phyloP scores from a whole-genome alignment of 305 asterid genomes.

The Solanum hybrid region DNA sequence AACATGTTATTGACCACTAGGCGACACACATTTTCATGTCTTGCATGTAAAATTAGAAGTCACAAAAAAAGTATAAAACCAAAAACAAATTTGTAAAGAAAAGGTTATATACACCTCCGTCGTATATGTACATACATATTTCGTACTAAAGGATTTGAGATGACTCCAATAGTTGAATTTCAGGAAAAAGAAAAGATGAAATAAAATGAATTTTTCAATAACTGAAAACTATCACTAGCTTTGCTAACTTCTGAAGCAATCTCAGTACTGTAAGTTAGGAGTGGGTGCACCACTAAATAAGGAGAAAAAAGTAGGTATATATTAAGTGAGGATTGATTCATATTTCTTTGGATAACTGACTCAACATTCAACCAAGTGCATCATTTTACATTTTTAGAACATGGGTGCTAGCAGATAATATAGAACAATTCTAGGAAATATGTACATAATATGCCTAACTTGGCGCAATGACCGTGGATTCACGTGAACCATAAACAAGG shows the following conservation, averaged over 20 bases:
- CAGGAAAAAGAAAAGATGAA: no score
- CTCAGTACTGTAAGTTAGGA: background rate
- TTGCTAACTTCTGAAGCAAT: background rate
- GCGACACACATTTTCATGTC: background rate
- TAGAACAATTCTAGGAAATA: background rate
- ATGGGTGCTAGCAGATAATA: background rate
- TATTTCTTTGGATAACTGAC: background rate
- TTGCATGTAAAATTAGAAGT: background rate
- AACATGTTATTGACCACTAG: background rate
- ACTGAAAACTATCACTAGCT: no score
- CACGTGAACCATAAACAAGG: background rate
- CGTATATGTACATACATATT: background rate
- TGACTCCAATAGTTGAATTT: no score
- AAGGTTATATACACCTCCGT: background rate
- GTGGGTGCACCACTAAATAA: background rate
- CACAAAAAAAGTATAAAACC: background rate
- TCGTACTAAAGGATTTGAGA: no score
- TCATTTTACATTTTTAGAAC: background rate
- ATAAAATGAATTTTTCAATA: no score
- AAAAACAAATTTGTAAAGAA: background rate
- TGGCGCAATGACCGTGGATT: background rate
- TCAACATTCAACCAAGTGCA: background rate
- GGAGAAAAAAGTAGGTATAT: background rate
- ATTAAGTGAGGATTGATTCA: background rate
- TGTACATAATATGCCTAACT: background rate